A percentile compares a stretch with the other conserved stretches of the same genome.
Conservation (phyloP, 768 basidiomycete species). For the Boletus huronensis region DNA sequence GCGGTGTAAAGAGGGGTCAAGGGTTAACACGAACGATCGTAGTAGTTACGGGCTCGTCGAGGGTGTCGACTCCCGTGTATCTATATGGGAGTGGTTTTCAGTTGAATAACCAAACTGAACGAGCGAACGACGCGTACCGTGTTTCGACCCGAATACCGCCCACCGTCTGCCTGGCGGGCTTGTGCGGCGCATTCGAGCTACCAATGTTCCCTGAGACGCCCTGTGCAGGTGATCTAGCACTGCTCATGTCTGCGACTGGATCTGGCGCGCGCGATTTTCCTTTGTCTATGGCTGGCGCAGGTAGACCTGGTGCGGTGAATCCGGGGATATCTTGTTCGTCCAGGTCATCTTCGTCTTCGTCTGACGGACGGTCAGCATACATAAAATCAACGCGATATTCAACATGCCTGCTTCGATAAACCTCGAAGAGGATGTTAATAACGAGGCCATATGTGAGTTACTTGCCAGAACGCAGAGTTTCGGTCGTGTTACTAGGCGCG, state of each 20-base stretch:
- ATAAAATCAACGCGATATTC: background rate
- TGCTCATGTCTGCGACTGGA: conserved; percentile 44
- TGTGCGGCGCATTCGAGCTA: conserved; percentile 41
- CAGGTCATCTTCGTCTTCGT: conserved; percentile 74
- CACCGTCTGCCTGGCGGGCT: conserved; percentile 57
- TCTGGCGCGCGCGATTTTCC: conserved; percentile 67
- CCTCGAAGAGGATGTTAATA: conserved; percentile 61
- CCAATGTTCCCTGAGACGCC: conserved; percentile 72
- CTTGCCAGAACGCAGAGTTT: background rate
- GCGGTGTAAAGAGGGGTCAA: background rate
- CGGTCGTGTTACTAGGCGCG: conserved; percentile 9
- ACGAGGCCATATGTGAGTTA: conserved; percentile 27
- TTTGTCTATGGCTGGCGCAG: conserved; percentile 51
- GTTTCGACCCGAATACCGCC: conserved; percentile 91
- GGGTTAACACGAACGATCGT: conserved; percentile 69
- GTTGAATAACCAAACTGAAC: background rate
- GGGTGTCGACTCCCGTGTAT: conserved; percentile 79
- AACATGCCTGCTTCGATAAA: conserved; percentile 75
- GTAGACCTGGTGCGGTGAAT: conserved; percentile 63
- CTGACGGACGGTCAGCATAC: conserved; percentile 26
- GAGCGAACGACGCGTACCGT: conserved; percentile 47
- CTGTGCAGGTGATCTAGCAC: conserved; percentile 32
- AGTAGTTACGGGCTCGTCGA: conserved; percentile 86
- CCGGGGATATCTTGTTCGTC: conserved; percentile 81
- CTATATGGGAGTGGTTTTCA: conserved; percentile 25